A percentile compares a stretch with the other conserved stretches of the same genome.
Conservation (phyloP, 352 stramenopile genomes). For the Phytophthora cactorum region DNA sequence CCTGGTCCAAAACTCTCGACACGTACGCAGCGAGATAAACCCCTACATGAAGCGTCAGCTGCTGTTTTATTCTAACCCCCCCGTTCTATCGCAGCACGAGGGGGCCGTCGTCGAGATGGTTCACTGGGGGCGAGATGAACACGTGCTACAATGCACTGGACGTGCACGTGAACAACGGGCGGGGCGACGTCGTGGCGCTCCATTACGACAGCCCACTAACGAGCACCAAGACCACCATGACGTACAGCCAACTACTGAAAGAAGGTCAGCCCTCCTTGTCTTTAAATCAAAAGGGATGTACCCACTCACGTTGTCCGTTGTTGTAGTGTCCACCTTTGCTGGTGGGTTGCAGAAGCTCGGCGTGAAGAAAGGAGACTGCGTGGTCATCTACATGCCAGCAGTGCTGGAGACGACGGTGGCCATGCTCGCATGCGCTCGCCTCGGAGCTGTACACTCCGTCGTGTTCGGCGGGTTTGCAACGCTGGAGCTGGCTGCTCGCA, state of each 20-base stretch:
- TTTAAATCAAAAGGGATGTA: background rate
- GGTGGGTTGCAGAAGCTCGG: slow-evolving; percentile 62
- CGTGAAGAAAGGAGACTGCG: slow-evolving; percentile 89
- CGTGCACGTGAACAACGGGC: slow-evolving; percentile 58
- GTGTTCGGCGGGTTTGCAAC: slow-evolving; percentile 92
- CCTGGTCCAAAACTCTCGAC: slow-evolving; percentile 51
- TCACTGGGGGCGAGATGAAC: slow-evolving; percentile 68
- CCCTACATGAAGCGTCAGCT: background rate
- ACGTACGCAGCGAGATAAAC: slow-evolving; percentile 30
- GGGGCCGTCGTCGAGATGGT: slow-evolving; percentile 53
- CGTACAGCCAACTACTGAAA: slow-evolving; percentile 78
- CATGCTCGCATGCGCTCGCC: slow-evolving; percentile 97
- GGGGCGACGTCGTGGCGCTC: slow-evolving; percentile 60
- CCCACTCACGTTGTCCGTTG: slow-evolving; percentile 2
- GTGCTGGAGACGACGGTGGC: slow-evolving; percentile 95
- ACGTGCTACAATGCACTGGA: slow-evolving; percentile 75
- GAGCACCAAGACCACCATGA: slow-evolving; percentile 61
- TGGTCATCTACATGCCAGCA: slow-evolving; percentile 98
- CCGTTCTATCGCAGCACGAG: slow-evolving; percentile 29
- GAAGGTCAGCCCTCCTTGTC: slow-evolving; percentile 36
- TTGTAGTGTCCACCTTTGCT: slow-evolving; percentile 64
- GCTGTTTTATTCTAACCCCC: background rate
- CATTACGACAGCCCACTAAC: slow-evolving; percentile 72
- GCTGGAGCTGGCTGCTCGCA: slow-evolving; percentile 81
- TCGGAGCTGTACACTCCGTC: slow-evolving; percentile 94